phyloP scores from a whole-genome alignment of 495 filamentous ascomycete species.

The Clavariopsis aquatica region DNA sequence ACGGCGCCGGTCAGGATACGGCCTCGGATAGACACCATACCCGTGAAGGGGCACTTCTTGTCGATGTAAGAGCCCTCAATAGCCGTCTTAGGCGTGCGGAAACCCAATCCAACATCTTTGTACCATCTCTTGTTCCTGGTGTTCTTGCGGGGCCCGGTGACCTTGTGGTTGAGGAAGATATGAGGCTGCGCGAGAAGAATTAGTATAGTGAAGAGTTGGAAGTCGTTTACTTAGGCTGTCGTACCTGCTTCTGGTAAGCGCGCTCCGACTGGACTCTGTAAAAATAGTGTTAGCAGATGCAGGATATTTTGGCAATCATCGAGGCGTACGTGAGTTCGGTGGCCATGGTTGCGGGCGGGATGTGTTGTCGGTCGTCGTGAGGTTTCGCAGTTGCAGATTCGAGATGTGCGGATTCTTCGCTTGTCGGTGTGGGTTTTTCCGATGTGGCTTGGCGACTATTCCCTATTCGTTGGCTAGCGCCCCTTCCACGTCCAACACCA shows the following conservation, averaged over 20 bases:
- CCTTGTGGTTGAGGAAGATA: slow-evolving; percentile 92
- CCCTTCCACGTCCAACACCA: neutral
- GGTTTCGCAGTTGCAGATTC: neutral
- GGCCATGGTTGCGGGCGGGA: slow-evolving; percentile 77
- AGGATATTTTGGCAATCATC: neutral
- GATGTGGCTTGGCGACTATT: neutral
- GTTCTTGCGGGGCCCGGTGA: slow-evolving; percentile 65
- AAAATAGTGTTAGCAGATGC: slow-evolving; percentile 17
- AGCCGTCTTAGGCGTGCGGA: slow-evolving; percentile 94
- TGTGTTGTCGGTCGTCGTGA: slow-evolving; percentile 27
- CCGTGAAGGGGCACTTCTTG: slow-evolving; percentile 99
- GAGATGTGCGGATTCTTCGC: neutral
- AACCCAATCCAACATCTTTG: slow-evolving; percentile 98
- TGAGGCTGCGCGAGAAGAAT: slow-evolving; percentile 71
- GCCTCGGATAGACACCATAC: slow-evolving; percentile 96
- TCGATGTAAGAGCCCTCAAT: slow-evolving; percentile 99
- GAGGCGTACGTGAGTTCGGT: slow-evolving; percentile 75
- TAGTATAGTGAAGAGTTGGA: slow-evolving; percentile 20
- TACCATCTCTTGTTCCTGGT: slow-evolving; percentile 92
- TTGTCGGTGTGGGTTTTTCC: slow-evolving; percentile 5
- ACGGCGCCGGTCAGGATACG: slow-evolving; percentile 99
- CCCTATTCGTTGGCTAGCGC: no score
- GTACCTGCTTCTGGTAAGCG: slow-evolving; percentile 79
- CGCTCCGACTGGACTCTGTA: slow-evolving; percentile 85
- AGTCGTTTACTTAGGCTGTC: neutral